Evolutionary conservation across 805 yeast species (phyloP).

Genomic region (Clavispora santaluciae): DNA sequence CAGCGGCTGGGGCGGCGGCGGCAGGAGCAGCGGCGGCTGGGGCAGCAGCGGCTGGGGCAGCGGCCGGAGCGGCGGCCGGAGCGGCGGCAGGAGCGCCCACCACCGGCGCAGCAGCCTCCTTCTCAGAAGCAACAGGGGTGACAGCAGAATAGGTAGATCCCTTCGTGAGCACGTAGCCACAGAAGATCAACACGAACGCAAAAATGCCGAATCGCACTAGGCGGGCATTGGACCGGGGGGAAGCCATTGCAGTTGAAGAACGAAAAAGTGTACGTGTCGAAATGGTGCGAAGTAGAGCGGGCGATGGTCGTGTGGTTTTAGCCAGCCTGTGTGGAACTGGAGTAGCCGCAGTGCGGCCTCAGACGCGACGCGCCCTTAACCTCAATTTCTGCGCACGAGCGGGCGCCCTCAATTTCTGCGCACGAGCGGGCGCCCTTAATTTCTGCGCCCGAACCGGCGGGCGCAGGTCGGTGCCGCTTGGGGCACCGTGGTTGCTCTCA

Average conservation of each 20-base stretch:
- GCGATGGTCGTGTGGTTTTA: constrained; percentile 1
- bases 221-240: constrained; percentile 44
- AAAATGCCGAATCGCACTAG: constrained; percentile 44
- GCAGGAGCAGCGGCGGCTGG: constrained; percentile 9
- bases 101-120: neutral
- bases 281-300: neutral
- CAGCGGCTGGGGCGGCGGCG: constrained; percentile 3
- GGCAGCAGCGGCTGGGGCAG: constrained; percentile 3
- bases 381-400: too few species aligned
- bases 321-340: neutral
- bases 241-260: constrained; percentile 13
- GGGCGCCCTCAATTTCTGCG: too few species aligned
- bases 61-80: neutral
- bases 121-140: neutral
- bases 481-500: too few species aligned
- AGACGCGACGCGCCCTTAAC: constrained; percentile 1
- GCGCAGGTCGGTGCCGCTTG: too few species aligned
- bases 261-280: constrained; percentile 2
- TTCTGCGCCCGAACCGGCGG: too few species aligned
- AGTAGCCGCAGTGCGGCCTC: neutral
- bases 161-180: constrained; percentile 45
- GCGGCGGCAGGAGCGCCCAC: constrained; percentile 10
- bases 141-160: constrained; percentile 36
- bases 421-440: too few species aligned
- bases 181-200: constrained; percentile 40